Evolutionary conservation across 2,329 filamentous ascomycete species (phyloP), one percentile per base, ranked within the genome.

Genomic region (Arthroderma sp.): DNA sequence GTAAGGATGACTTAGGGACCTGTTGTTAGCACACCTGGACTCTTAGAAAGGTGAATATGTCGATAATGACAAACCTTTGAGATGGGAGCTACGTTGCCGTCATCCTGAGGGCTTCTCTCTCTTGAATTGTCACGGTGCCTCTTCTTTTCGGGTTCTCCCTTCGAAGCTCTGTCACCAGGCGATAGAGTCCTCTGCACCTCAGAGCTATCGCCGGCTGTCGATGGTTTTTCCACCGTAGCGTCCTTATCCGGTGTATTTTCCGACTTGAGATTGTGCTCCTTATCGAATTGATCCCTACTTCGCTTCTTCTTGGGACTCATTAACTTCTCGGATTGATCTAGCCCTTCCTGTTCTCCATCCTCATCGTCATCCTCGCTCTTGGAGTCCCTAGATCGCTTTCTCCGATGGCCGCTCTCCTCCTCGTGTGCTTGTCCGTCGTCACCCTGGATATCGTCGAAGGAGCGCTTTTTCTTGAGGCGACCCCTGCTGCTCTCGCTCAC

Each of bases 251-350:
- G 50, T 38, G 39, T 27, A 32, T 44, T 48, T 34, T 53, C 49
- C 10, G 41, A 30, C 29, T 57, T 59, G 11, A 52, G 22, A 30
- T 57, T 50, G 29, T 33, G 15, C 29, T 62, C 62, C 30, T 61
- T 57, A 46, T 67, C 64, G 34, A 68, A 53, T 41, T 67, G 60
- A 37, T 69, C 66, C 41, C 62, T 53, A 47, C 65, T 68, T 45
- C 66, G 56, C 51, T 68, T 69, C 55, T 68, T 68, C 51, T 61
- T 65, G 6, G 63, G 63, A 43, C 56, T 64, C 43, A 54, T 49
- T 28, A 56, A 54, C 44, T 52, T 57, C 43, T 49, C 49, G 5
- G 44, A 9, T 11, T 47, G 39, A 5, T 37, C 27, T 32, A 42
- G 15, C 11, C 46, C 38, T 9, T 42, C 47, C 32, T 36, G 27